Base-by-base conservation (phyloP, 371 early-diverging fungal species). In the Batrachochytrium dendrobatidis region DNA sequence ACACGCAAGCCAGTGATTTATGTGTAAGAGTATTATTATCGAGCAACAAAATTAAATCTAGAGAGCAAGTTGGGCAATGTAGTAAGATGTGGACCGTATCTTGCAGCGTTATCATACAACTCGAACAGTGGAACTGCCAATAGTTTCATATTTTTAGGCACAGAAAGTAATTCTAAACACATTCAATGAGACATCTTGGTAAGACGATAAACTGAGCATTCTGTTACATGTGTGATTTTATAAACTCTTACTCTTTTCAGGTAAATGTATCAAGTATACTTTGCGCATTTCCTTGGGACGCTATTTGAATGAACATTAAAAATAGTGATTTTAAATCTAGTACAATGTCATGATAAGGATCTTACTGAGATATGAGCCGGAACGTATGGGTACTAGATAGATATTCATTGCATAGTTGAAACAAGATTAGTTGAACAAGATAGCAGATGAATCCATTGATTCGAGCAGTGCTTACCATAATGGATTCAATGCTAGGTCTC, bases 61-160 rank as follows among this genome's bases (percentile, higher is more conserved):
- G 71, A 64, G 54, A 91, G 71, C 55, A 86, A 65, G 60, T 83
- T 83, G 6, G 91, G 86, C 53, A 91, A 67, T 1, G 84, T 80
- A 1, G 87, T 74, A 26, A 91, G 61, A 64, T 89, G 87, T 6
- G 83, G 77, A 1, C 91, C 91, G 68, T 86, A 91, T 15, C 86
- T 67, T 8, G 75, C 71, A 2, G 85, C 73, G 61, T 89, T 89
- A 49, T 89, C 87, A 66, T 88, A 84, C 18, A 91, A 68, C 63
- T 91, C 91, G 67, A 89, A 86, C 22, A 91, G 72, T 1, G 91
- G 91, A 1, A 91, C 87, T 8, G 90, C 90, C 4, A 88, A 69
- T 7, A 89, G 69, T 58, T 86, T 84, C 84, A 89, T 83, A 63
- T 88, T 88, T 53, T 79, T 82, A 20, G 91, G 90, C 3, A 90